Percentiles rank a stretch among this genome's conserved stretches.
Evolutionary conservation across 495 filamentous ascomycete genomes (phyloP).

Genomic region (Aspergillus nidulans): DNA sequence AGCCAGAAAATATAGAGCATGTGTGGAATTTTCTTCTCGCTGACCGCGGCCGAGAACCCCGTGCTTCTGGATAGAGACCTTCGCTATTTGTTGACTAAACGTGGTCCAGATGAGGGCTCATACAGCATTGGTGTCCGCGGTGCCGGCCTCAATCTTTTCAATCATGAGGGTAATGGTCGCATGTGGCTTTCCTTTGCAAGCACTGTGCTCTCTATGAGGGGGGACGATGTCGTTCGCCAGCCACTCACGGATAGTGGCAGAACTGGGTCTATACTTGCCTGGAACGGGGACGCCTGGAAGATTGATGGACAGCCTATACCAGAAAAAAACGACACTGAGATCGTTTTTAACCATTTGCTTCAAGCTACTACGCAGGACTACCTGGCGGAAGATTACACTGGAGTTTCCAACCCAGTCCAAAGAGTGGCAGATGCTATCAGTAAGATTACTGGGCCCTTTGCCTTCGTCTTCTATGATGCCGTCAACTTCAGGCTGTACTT

Average conservation of each 20-base stretch:
- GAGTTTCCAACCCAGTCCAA: slow-evolving; percentile 19
- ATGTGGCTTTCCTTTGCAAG: slow-evolving; percentile 62
- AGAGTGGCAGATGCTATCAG: slow-evolving; percentile 51
- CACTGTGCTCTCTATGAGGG: slow-evolving; percentile 82
- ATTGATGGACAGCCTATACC: slow-evolving; percentile 49
- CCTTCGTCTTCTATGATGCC: slow-evolving; percentile 83
- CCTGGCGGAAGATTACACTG: slow-evolving; percentile 12
- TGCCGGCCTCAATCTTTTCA: slow-evolving; percentile 5
- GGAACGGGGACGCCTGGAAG: slow-evolving; percentile 98
- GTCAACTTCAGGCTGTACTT: slow-evolving; percentile 60
- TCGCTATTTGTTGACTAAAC: slow-evolving; percentile 37
- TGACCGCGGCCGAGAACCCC: slow-evolving; percentile 29
- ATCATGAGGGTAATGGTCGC: background rate
- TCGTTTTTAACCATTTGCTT: slow-evolving; percentile 61
- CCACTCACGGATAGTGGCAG: slow-evolving; percentile 56
- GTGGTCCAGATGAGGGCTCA: slow-evolving; percentile 54
- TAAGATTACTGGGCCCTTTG: slow-evolving; percentile 76
- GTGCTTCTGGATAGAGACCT: slow-evolving; percentile 39
- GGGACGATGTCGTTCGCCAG: slow-evolving; percentile 64
- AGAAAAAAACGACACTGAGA: slow-evolving; percentile 80
- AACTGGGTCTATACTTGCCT: slow-evolving; percentile 77
- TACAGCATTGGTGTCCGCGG: slow-evolving; percentile 15
- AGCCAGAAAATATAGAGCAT: slow-evolving; percentile 30
- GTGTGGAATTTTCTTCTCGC: slow-evolving; percentile 64
- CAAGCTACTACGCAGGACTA: slow-evolving; percentile 29